Conservation (phyloP, 331 rosid genomes). For the Quercus tomentella region DNA sequence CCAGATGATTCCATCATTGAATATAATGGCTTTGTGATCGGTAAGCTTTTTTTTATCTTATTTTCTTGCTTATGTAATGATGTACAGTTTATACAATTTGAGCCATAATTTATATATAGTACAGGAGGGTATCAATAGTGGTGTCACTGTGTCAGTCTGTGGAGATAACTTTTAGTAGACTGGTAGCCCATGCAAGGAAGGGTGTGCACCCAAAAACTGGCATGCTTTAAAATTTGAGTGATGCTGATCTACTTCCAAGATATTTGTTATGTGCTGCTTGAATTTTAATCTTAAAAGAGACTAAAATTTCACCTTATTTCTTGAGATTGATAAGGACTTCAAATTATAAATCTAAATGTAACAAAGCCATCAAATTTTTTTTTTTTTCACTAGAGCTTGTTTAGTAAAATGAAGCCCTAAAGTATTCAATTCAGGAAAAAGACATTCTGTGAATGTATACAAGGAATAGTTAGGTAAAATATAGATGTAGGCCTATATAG, state of each 20-base stretch:
- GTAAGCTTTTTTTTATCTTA: slow-evolving; percentile 37
- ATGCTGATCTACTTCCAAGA: background rate
- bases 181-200: background rate
- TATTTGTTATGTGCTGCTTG: background rate
- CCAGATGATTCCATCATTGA: slow-evolving; percentile 87
- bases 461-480: background rate
- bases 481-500: background rate
- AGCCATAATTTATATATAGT: background rate
- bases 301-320: background rate
- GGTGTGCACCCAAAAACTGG: background rate
- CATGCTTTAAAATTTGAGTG: background rate
- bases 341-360: too few species aligned
- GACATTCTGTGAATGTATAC: background rate
- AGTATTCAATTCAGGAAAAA: too few species aligned
- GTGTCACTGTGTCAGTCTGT: background rate
- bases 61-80: background rate
- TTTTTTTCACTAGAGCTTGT: too few species aligned
- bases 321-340: too few species aligned
- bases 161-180: background rate
- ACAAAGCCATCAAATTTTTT: too few species aligned
- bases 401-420: too few species aligned
- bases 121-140: too few species aligned
- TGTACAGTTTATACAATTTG: background rate
- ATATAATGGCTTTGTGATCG: slow-evolving; percentile 73
- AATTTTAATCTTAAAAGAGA: background rate